Evolutionary conservation across 1,139 yeast genomes (phyloP), one percentile per base, ranked within the genome.

Genomic region (Pichia terricola): DNA sequence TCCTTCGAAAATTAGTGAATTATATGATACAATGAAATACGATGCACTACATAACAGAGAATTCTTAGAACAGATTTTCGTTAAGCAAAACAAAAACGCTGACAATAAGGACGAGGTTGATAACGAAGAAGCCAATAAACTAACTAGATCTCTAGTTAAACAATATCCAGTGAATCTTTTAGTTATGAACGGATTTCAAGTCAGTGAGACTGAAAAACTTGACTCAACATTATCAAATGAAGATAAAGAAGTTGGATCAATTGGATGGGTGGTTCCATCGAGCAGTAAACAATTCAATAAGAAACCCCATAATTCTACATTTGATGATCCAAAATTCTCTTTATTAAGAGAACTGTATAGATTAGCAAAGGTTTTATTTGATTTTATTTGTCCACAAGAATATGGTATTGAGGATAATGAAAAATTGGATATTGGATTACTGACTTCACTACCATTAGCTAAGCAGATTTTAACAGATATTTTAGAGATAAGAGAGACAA

Each of bases 341-440:
- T 75, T 87, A 51, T 70, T 94, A 48, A 74, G 97, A 54, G 98
- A 94, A 59, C 71, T 94, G 46, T 94, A 89, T 62, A 72, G 91
- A 51, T 70, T 94, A 45, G 86, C 96, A 0, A 94, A 94, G 62
- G 96, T 94, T 4, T 67, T 94, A 52, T 94, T 94, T 66, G 99
- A 94, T 65, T 91, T 91, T 58, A 88, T 94, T 43, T 91, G 98
- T 64, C 99, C 99, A 10, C 97, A 94, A 64, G 98, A 94, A 60
- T 94, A 94, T 60, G 99, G 99, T 51, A 94, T 94, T 53, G 89
- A 89, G 52, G 95, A 88, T 58, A 85, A 84, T 59, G 98, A 94
- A 62, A 94, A 94, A 61, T 72, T 94, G 49, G 98, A 94, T 62
- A 94, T 94, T 67, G 98, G 99, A 2, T 69, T 94, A 48, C 70